Percentiles rank a stretch among this genome's conserved stretches.
Conservation (phyloP, 495 filamentous ascomycete genomes). For the Penicillium turbatum region DNA sequence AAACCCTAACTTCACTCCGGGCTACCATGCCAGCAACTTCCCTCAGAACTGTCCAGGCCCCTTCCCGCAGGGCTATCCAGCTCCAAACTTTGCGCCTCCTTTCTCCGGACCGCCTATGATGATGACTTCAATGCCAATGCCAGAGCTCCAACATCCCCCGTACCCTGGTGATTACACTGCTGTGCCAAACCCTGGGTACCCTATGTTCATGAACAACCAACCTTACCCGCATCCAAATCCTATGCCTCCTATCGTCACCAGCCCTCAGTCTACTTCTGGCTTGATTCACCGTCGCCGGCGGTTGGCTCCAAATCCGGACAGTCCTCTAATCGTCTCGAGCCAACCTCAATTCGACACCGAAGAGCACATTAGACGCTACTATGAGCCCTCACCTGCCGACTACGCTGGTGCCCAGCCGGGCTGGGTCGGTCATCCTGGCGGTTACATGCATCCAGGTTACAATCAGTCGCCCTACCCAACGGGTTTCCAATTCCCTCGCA, state of each 20-base stretch:
- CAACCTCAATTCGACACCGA: background rate
- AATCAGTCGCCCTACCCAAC: background rate
- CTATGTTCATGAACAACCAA: background rate
- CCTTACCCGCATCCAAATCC: background rate
- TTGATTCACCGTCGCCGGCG: background rate
- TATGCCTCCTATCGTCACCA: background rate
- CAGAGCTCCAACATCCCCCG: background rate
- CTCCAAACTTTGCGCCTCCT: background rate
- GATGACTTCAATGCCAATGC: background rate
- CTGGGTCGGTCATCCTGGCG: background rate
- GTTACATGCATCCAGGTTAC: background rate
- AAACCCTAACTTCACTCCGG: background rate
- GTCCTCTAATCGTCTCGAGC: conserved; percentile 6
- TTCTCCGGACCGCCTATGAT: background rate
- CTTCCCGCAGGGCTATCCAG: background rate
- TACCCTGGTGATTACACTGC: background rate
- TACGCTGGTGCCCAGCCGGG: background rate
- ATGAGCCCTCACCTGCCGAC: background rate
- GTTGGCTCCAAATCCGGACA: background rate
- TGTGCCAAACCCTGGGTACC: background rate
- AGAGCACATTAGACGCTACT: conserved; percentile 1
- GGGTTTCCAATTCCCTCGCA: background rate
- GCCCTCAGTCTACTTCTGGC: background rate
- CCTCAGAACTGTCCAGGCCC: background rate
- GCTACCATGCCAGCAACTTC: background rate